phyloP scores from a whole-genome alignment of 345 rosid species.

The Boechera stricta region DNA sequence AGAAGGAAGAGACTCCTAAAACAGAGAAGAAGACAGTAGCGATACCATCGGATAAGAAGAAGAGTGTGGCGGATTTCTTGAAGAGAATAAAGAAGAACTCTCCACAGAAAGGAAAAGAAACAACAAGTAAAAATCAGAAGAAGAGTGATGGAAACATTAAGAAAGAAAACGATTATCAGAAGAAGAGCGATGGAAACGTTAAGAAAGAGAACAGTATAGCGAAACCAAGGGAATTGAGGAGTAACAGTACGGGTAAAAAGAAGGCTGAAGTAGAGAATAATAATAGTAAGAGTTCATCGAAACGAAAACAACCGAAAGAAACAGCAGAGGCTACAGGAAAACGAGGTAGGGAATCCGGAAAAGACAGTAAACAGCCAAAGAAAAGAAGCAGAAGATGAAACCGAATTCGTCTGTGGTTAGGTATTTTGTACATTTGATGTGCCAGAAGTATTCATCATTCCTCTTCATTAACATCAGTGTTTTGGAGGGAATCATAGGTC shows the following conservation, averaged over 20 bases:
- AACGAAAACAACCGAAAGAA: slow-evolving; percentile 55
- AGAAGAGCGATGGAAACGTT: slow-evolving; percentile 44
- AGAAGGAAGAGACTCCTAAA: slow-evolving; percentile 42
- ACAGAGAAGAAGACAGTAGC: slow-evolving; percentile 46
- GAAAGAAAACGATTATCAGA: slow-evolving; percentile 34
- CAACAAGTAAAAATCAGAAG: slow-evolving; percentile 40
- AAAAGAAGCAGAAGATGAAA: slow-evolving; percentile 47
- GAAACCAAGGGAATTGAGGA: slow-evolving; percentile 52
- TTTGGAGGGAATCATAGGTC: slow-evolving; percentile 26
- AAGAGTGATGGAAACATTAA: slow-evolving; percentile 35
- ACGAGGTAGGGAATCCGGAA: slow-evolving; percentile 54
- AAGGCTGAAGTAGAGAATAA: slow-evolving; percentile 50
- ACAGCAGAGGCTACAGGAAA: slow-evolving; percentile 48
- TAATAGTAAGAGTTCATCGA: slow-evolving; percentile 42
- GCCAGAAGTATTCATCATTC: slow-evolving; percentile 21
- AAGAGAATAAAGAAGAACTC: slow-evolving; percentile 67
- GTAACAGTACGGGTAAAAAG: slow-evolving; percentile 42
- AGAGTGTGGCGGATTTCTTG: slow-evolving; percentile 72
- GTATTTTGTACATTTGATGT: slow-evolving; percentile 37
- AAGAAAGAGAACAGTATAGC: slow-evolving; percentile 46
- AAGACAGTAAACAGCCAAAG: slow-evolving; percentile 50
- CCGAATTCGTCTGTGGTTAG: slow-evolving; percentile 18
- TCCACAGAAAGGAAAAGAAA: slow-evolving; percentile 47
- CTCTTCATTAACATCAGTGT: slow-evolving; percentile 14
- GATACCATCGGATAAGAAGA: slow-evolving; percentile 54